Evolutionary conservation across 2,329 filamentous ascomycete genomes (phyloP).

Genomic region (Colletotrichum noveboracense): DNA sequence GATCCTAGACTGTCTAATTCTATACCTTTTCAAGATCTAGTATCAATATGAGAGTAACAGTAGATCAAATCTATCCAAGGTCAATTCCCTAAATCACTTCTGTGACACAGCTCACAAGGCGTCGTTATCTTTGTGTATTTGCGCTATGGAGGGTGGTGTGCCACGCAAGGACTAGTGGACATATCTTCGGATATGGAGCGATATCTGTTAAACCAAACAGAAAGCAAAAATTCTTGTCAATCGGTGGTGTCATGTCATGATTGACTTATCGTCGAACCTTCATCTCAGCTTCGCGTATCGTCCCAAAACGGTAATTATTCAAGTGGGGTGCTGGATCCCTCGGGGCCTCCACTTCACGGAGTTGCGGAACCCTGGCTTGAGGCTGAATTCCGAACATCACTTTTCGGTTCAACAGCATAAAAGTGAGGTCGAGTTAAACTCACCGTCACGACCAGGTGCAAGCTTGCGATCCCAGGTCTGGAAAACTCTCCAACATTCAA

Average conservation of each 20-base stretch:
- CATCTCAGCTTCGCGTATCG: neutral
- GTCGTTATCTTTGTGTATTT: neutral
- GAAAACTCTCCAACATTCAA: neutral
- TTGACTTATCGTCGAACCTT: neutral
- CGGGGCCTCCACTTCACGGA: neutral
- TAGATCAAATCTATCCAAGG: neutral
- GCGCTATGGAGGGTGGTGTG: neutral
- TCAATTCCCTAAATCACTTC: neutral
- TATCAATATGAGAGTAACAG: neutral
- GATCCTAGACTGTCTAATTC: neutral
- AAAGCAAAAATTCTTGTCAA: neutral
- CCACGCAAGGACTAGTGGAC: neutral
- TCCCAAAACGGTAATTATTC: neutral
- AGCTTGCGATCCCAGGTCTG: neutral
- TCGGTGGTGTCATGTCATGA: neutral
- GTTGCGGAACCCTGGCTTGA: neutral
- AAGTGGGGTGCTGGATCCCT: neutral
- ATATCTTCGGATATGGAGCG: neutral
- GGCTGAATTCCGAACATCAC: neutral
- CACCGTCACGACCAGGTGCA: neutral
- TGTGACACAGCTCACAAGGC: neutral
- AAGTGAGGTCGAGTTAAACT: neutral
- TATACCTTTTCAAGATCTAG: neutral
- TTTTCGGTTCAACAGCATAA: neutral
- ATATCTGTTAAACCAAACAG: neutral